Conservation (phyloP, 805 yeast genomes). For the Clavispora vitiphila region DNA sequence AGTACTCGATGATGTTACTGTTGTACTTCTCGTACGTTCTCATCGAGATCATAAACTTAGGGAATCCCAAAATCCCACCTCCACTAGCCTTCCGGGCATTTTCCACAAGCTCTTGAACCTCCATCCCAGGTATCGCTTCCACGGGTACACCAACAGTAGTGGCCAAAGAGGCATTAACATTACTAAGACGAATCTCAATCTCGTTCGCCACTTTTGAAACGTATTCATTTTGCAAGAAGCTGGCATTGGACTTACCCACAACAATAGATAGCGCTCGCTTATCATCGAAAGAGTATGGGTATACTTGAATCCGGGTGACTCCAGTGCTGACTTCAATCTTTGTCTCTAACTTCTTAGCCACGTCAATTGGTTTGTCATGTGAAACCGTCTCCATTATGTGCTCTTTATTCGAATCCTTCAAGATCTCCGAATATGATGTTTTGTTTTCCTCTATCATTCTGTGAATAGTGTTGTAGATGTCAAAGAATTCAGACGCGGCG, state of each 20-base stretch:
- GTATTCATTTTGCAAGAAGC: constrained; percentile 46
- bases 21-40: constrained; percentile 58
- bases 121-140: constrained; percentile 39
- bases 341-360: constrained; percentile 51
- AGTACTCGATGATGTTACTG: constrained; percentile 56
- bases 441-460: constrained; percentile 71
- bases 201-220: constrained; percentile 47
- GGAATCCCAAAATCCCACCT: constrained; percentile 76
- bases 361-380: constrained; percentile 17
- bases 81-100: constrained; percentile 62
- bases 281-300: constrained; percentile 80
- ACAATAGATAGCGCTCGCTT: constrained; percentile 64
- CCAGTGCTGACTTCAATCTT: constrained; percentile 61
- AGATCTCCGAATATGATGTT: constrained; percentile 69
- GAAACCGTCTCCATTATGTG: constrained; percentile 1
- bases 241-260: constrained; percentile 50
- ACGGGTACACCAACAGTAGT: constrained; percentile 49
- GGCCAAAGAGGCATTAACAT: constrained; percentile 65
- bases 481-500: constrained; percentile 78
- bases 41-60: constrained; percentile 72
- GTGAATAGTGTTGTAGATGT: constrained; percentile 64
- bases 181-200: constrained; percentile 55
- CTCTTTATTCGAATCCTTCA: constrained; percentile 49
- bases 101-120: constrained; percentile 51
- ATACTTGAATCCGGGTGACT: constrained; percentile 55